Evolutionary conservation across 768 basidiomycete genomes (phyloP).

Genomic region (Collybiopsis luxurians): DNA sequence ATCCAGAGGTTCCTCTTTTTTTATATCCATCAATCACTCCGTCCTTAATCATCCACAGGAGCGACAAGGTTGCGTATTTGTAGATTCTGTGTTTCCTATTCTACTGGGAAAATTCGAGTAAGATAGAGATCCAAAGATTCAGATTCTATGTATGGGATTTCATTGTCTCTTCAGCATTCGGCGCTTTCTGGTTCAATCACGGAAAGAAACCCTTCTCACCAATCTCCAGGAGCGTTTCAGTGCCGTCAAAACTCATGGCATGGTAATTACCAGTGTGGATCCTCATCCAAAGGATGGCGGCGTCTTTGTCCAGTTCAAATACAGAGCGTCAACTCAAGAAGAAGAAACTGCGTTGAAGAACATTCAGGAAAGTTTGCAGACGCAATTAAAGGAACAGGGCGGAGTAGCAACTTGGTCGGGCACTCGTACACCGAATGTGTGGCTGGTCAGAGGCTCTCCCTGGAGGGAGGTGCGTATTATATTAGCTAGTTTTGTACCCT

Average conservation of each 20-base stretch:
- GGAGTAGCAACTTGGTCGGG: conserved; percentile 67
- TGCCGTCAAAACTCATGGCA: conserved; percentile 50
- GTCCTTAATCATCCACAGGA: conserved; percentile 10
- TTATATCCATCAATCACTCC: neutral
- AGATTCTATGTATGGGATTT: conserved; percentile 5
- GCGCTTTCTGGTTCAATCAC: conserved; percentile 58
- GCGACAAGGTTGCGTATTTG: conserved; percentile 62
- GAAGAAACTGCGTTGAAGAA: conserved; percentile 36
- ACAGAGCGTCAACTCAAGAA: conserved; percentile 30
- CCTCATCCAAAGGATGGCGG: conserved; percentile 81
- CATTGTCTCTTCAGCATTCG: conserved; percentile 50
- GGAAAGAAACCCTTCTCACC: conserved; percentile 55
- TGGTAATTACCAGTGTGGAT: conserved; percentile 61
- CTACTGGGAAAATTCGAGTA: conserved; percentile 73
- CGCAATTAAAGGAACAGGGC: conserved; percentile 44
- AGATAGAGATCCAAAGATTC: conserved; percentile 25
- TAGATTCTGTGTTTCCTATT: conserved; percentile 79
- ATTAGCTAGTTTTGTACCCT: neutral
- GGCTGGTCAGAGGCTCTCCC: conserved; percentile 75
- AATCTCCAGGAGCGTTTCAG: conserved; percentile 47
- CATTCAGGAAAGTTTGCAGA: conserved; percentile 49
- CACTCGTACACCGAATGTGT: conserved; percentile 47
- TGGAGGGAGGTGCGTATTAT: conserved; percentile 67
- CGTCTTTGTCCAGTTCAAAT: conserved; percentile 76
- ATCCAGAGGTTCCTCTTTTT: neutral